These are phyloP conservation scores for Blastocystis sp. DNA, from an alignment of 352 stramenopile species.

Conservation along the genomic window DNA sequence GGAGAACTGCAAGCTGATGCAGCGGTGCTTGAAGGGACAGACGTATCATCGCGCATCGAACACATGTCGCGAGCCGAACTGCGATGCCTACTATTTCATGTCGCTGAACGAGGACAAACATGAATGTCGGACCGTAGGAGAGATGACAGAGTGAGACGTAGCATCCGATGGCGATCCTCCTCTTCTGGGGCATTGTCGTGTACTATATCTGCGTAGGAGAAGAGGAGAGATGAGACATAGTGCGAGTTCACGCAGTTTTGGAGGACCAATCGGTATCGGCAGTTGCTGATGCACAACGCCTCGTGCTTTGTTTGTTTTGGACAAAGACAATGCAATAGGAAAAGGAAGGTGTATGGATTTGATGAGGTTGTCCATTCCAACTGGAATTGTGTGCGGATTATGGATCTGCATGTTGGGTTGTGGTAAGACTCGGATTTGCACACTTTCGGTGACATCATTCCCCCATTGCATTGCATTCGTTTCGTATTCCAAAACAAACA, in stretches of 20 bases:
- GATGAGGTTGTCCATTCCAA: too few relatives aligned
- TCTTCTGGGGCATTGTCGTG: slow-evolving; percentile 20
- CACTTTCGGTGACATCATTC: too few relatives aligned
- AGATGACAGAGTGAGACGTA: background rate
- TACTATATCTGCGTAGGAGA: slow-evolving; percentile 26
- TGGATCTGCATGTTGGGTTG: too few relatives aligned
- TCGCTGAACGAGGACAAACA: slow-evolving; percentile 25
- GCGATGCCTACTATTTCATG: slow-evolving; percentile 47
- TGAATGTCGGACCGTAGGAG: slow-evolving; percentile 22
- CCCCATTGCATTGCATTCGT: background rate
- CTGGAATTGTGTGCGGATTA: too few relatives aligned
- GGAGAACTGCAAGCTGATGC: background rate
- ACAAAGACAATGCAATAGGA: too few relatives aligned
- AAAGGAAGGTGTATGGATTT: too few relatives aligned
- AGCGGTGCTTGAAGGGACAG: slow-evolving; percentile 14
- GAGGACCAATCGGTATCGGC: slow-evolving; percentile 14
- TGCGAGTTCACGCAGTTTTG: slow-evolving; percentile 29
- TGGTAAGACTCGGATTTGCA: too few relatives aligned
- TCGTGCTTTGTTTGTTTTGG: background rate
- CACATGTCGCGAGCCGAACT: slow-evolving; percentile 15
- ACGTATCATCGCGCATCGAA: background rate
- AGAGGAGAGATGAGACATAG: background rate
- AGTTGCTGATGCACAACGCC: slow-evolving; percentile 11
- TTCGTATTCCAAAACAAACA: background rate
- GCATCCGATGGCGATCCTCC: slow-evolving; percentile 27